phyloP scores from a whole-genome alignment of 345 rosid genomes.

The Eucalyptus cloeziana region DNA sequence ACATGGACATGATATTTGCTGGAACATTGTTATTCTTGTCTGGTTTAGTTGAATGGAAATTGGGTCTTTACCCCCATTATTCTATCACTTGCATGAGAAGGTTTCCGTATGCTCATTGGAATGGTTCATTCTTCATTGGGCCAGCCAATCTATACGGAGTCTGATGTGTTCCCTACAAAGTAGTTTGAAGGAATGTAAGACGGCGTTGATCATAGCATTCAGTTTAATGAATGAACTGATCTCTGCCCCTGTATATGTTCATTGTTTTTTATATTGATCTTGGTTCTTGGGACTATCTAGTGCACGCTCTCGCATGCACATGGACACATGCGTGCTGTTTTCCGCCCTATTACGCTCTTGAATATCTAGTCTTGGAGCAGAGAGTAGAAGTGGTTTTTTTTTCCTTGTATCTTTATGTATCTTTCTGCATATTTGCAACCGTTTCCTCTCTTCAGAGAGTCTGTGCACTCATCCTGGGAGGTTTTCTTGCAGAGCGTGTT shows the following conservation, averaged over 20 bases:
- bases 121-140: not conserved
- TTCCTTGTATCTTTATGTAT: not conserved
- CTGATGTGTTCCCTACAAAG: not conserved
- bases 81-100: not conserved
- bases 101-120: not conserved
- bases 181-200: not conserved
- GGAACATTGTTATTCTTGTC: not conserved
- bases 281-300: not conserved
- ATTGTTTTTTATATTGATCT: not conserved
- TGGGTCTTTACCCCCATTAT: not conserved
- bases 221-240: not conserved
- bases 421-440: not conserved
- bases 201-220: not conserved
- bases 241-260: not conserved
- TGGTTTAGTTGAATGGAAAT: not conserved
- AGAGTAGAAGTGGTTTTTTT: not conserved
- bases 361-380: not conserved
- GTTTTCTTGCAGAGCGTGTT: constrained; percentile 67
- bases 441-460: not conserved
- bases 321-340: not conserved
- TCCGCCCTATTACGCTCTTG: not conserved
- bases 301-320: not conserved
- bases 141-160: not conserved
- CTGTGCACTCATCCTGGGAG: not conserved
- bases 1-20: not conserved